Percentiles rank a stretch among this genome's conserved stretches.
These are phyloP conservation scores for Solanum lycopersicoides DNA, from an alignment of 257 asterid genomes.

Conservation along the genomic window DNA sequence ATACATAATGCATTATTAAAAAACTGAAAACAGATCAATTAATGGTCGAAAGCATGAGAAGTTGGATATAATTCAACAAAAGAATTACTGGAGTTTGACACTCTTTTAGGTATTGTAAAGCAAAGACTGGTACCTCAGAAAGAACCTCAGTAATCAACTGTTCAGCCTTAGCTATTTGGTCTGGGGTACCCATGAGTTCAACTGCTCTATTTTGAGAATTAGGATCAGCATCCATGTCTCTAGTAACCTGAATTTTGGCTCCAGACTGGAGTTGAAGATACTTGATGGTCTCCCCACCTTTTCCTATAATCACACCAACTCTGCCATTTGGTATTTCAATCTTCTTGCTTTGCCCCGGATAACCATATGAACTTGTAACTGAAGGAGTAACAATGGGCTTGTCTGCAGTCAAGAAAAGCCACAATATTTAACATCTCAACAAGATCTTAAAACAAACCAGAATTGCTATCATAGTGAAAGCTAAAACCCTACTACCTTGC, in stretches of 20 bases:
- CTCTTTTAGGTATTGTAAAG: background rate
- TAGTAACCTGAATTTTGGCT: conserved; percentile 73
- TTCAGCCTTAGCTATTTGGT: conserved; percentile 16
- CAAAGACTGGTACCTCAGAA: conserved; percentile 39
- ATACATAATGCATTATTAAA: background rate
- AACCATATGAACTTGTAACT: conserved; percentile 6
- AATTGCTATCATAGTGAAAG: background rate
- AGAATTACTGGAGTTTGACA: background rate
- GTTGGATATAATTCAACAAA: background rate
- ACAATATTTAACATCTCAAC: background rate
- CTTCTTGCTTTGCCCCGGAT: conserved; percentile 11
- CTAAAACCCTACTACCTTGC: background rate
- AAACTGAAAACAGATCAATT: background rate
- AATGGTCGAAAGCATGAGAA: background rate
- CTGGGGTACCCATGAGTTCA: conserved; percentile 19
- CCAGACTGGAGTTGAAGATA: conserved; percentile 67
- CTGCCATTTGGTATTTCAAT: conserved; percentile 53
- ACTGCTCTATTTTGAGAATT: conserved; percentile 6
- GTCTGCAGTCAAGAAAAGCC: background rate
- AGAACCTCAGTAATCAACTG: conserved; percentile 20
- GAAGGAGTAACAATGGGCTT: background rate
- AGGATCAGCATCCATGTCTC: conserved; percentile 15
- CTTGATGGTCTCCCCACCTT: conserved; percentile 77
- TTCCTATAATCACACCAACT: conserved; percentile 80
- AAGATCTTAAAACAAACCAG: no score